Conservation (phyloP, 805 yeast genomes). For the Saccharomycopsis sp. region DNA sequence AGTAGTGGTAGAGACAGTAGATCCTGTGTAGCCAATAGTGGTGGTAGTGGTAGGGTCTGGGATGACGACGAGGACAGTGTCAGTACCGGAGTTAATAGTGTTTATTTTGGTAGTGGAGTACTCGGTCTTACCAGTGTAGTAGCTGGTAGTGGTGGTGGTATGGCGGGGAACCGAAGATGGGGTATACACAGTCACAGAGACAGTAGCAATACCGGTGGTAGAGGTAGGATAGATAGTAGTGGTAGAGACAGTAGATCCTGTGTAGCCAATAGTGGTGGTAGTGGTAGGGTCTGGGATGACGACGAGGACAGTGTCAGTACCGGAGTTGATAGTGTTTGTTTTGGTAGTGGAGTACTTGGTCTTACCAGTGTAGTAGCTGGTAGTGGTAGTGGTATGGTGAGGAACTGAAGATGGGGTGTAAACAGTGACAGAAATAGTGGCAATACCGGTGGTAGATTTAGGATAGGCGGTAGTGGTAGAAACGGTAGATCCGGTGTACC, state of each 20-base stretch:
- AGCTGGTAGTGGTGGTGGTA: slow-evolving; percentile 1
- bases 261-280: neutral
- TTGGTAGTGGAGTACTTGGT: neutral
- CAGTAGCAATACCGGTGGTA: neutral
- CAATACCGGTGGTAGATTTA: neutral
- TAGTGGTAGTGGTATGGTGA: slow-evolving; percentile 3
- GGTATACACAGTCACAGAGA: neutral
- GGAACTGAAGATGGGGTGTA: neutral
- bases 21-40: slow-evolving; percentile 9
- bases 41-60: slow-evolving; percentile 8
- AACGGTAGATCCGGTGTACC: neutral
- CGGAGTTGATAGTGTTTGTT: neutral
- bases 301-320: slow-evolving; percentile 3
- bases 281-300: slow-evolving; percentile 8
- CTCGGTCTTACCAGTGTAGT: neutral
- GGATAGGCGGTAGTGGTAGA: neutral
- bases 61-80: neutral
- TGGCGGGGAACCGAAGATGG: neutral
- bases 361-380: neutral
- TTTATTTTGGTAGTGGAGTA: neutral
- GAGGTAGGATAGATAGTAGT: neutral
- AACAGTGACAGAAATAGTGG: neutral
- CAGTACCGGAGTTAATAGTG: neutral
- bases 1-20: slow-evolving; percentile 8
- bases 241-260: neutral